Evolutionary conservation across 805 yeast genomes (phyloP).

Genomic region (Candida lessepsii): DNA sequence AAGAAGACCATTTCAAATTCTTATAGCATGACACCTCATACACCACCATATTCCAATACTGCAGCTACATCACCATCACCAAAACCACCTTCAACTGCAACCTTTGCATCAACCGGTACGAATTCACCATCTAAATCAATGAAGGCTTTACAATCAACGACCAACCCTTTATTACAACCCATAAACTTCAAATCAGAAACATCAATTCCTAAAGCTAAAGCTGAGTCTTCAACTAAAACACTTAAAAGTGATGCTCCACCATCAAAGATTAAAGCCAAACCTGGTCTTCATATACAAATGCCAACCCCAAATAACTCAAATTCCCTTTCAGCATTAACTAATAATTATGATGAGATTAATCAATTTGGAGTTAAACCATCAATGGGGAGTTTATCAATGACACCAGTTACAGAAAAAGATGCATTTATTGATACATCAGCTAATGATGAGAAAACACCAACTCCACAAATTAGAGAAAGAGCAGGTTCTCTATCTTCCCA

Average conservation of each 20-base stretch:
- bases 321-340: conserved; percentile 32
- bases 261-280: conserved; percentile 13
- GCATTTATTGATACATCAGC: conserved; percentile 9
- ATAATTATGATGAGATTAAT: conserved; percentile 45
- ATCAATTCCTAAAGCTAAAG: background rate
- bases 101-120: conserved; percentile 18
- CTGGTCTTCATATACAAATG: conserved; percentile 64
- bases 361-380: conserved; percentile 66
- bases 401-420: conserved; percentile 70
- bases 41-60: conserved; percentile 44
- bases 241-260: conserved; percentile 5
- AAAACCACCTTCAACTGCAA: conserved; percentile 24
- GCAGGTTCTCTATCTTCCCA: conserved; percentile 14
- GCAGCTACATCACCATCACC: conserved; percentile 37
- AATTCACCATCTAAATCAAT: conserved; percentile 42
- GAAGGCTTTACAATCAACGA: conserved; percentile 49
- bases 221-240: background rate
- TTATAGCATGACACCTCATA: conserved; percentile 25
- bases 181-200: conserved; percentile 43
- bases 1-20: conserved; percentile 41
- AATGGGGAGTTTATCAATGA: conserved; percentile 65
- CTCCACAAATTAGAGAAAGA: conserved; percentile 15
- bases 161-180: conserved; percentile 53
- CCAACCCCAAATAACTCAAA: conserved; percentile 58
- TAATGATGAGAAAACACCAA: conserved; percentile 13